A percentile compares a stretch with the other conserved stretches of the same genome.
Evolutionary conservation across 176 grass and related monocot genomes (phyloP).

Genomic region (Metroxylon sagu): DNA sequence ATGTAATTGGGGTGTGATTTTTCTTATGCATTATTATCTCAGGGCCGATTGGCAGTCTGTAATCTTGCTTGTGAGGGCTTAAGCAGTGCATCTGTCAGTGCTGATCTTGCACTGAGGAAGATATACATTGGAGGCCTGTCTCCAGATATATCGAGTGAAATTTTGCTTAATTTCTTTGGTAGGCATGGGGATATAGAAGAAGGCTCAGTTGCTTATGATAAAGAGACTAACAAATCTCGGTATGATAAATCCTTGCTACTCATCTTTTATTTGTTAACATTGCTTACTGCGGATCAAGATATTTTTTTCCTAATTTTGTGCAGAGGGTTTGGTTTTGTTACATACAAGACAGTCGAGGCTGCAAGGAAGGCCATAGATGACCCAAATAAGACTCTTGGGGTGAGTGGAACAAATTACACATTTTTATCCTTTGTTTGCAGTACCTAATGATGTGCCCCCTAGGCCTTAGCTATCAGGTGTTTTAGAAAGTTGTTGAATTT

Average conservation of each 20-base stretch:
- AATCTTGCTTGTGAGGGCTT: conserved; percentile 17
- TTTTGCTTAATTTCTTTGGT: conserved; percentile 9
- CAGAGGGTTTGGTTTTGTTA: conserved; percentile 20
- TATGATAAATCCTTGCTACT: neutral
- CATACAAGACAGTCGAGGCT: conserved; percentile 1
- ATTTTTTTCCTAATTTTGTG: neutral
- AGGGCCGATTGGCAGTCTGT: conserved; percentile 11
- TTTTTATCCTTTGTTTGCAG: neutral
- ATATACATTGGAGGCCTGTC: conserved; percentile 15
- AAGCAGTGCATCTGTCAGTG: neutral
- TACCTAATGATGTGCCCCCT: too few relatives aligned
- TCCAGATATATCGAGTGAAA: conserved; percentile 8
- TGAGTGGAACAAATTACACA: neutral
- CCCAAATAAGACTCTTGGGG: conserved; percentile 12
- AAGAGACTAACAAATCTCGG: conserved; percentile 15
- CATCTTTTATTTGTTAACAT: neutral
- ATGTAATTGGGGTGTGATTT: neutral
- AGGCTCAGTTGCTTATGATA: conserved; percentile 16
- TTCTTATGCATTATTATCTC: neutral
- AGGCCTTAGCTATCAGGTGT: too few relatives aligned
- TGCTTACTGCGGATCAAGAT: neutral
- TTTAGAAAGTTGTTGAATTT: too few relatives aligned
- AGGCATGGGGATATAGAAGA: conserved; percentile 13
- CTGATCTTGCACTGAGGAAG: conserved; percentile 7
- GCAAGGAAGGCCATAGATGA: conserved; percentile 19